Percentiles rank a stretch among this genome's conserved stretches.
phyloP scores from a whole-genome alignment of 1,284 basidiomycete genomes.

The Meripilus lineatus region DNA sequence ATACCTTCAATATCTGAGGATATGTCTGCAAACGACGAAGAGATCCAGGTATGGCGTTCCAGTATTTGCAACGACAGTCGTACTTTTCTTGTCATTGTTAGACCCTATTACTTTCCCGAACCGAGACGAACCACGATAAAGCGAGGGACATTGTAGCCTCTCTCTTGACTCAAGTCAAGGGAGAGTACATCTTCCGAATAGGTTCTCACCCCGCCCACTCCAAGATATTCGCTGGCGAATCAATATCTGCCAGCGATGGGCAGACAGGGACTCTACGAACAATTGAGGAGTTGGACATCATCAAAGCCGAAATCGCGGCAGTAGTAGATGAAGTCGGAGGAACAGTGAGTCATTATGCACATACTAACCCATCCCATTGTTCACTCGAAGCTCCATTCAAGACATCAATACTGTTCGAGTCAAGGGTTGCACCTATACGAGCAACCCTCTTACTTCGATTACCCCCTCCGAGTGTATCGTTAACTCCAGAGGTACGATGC shows the following conservation, averaged over 20 bases:
- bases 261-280: constrained; percentile 53
- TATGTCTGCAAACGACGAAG: constrained; percentile 45
- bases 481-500: constrained; percentile 86
- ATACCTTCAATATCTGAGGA: constrained; percentile 14
- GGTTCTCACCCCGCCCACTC: constrained; percentile 55
- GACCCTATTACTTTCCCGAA: constrained; percentile 44
- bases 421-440: constrained; percentile 43
- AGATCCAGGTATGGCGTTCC: constrained; percentile 60
- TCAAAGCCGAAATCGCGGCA: constrained; percentile 39
- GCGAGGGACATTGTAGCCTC: constrained; percentile 62
- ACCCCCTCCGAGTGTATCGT: constrained; percentile 65
- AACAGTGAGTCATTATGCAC: constrained; percentile 46
- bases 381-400: constrained; percentile 20
- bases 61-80: too few species aligned
- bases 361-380: not conserved
- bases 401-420: constrained; percentile 54
- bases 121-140: constrained; percentile 38
- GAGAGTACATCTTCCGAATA: constrained; percentile 69
- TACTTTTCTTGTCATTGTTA: too few species aligned
- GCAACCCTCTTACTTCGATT: constrained; percentile 59
- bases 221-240: constrained; percentile 49
- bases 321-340: constrained; percentile 70
- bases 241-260: constrained; percentile 37
- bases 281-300: constrained; percentile 43
- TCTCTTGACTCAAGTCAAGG: constrained; percentile 57